Conservation (phyloP, 805 yeast species). For the Saccharomyces mikatae region DNA sequence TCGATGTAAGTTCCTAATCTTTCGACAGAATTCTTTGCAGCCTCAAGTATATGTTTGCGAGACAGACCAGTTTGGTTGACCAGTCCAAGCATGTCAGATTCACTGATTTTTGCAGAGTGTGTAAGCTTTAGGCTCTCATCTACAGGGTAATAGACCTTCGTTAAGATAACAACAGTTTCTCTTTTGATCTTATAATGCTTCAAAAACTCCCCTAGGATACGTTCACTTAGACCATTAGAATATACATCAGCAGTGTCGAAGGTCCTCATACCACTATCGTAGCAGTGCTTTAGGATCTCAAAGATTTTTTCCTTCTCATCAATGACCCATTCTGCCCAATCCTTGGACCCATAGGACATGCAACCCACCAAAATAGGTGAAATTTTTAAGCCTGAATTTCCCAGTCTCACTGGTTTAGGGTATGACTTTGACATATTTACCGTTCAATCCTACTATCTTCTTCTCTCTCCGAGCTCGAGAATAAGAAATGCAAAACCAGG, state of each 20-base stretch:
- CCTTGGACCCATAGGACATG: constrained; percentile 42
- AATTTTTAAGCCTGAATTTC: constrained; percentile 42
- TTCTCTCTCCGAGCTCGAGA: too few species aligned
- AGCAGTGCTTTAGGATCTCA: constrained; percentile 38
- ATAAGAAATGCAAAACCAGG: too few species aligned
- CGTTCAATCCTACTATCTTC: too few species aligned
- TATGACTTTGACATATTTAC: too few species aligned
- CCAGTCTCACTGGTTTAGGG: constrained; percentile 23
- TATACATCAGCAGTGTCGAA: constrained; percentile 43
- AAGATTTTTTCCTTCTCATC: constrained; percentile 43
- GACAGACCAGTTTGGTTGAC: constrained; percentile 34
- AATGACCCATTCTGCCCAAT: constrained; percentile 38
- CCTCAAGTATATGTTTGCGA: constrained; percentile 41
- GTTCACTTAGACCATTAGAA: constrained; percentile 42
- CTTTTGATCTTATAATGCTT: constrained; percentile 44
- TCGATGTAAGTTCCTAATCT: constrained; percentile 44
- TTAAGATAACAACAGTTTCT: constrained; percentile 47
- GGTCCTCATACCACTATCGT: constrained; percentile 40
- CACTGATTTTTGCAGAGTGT: not conserved
- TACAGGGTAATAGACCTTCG: constrained; percentile 35
- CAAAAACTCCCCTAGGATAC: constrained; percentile 45
- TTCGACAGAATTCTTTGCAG: constrained; percentile 33
- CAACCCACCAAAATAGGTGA: constrained; percentile 47
- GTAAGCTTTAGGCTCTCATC: constrained; percentile 18
- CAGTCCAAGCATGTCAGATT: not conserved